Evolutionary conservation across 345 rosid genomes (phyloP), one percentile per base, ranked within the genome.

Genomic region (Syzygium aqueum): DNA sequence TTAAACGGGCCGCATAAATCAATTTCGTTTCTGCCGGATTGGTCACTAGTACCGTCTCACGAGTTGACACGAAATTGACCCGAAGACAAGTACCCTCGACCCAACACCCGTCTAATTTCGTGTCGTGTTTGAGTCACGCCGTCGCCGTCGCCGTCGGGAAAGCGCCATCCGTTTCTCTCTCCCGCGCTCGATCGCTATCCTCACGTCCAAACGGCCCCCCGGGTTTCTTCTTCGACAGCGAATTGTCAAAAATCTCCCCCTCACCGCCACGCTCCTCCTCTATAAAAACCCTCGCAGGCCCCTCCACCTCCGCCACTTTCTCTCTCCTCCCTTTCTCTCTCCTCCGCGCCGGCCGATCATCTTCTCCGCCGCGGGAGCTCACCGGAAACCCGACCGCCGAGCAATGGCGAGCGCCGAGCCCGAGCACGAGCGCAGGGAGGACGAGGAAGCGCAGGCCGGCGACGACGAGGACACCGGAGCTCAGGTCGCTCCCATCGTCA

Each of bases 391-490:
- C 80, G 80, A 40, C 25, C 25, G 25, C 19, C 49, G 12, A 40
- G 80, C 49, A 33, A 96, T 96, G 98, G 93, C 96, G 85, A 94
- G 90, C 92, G 88, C 87, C 63, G 94, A 94, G 57, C 95, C 96
- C 54, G 93, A 90, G 85, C 94, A 85, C 65, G 92, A 91, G 86
- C 94, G 84, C 91, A 90, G 93, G 88, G 99, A 95, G 73, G 96
- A 94, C 4, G 98, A 93, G 85, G 96, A 93, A 25, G 88, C 94
- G 0, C 93, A 92, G 37, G 93, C 95, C 84, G 94, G 90, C 85
- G 98, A 97, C 13, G 99, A 97, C 56, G 99, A 97, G 90, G 99
- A 97, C 90, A 96, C 99, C 84, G 98, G 98, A n/a, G 99, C 96
- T 88, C 98, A 94, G 89, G 91, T 97, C n/a, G 98, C 98, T 53